Conservation (phyloP, 2,329 filamentous ascomycete genomes). For the Fusarium sp. region DNA sequence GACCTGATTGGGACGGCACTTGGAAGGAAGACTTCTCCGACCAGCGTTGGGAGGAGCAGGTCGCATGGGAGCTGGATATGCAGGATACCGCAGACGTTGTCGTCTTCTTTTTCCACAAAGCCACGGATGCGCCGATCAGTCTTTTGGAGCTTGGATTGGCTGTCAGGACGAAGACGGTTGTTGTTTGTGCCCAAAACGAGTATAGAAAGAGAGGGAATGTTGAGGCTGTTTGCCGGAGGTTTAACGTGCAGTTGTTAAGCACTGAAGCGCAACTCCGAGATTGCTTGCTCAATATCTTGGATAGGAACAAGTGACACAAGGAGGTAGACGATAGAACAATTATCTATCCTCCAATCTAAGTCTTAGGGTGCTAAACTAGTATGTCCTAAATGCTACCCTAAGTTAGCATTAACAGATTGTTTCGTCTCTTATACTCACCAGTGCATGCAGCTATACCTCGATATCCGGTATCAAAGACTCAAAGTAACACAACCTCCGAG, state of each 20-base stretch:
- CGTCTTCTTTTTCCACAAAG: constrained; percentile 66
- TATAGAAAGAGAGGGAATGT: constrained; percentile 73
- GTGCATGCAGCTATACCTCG: too few species aligned
- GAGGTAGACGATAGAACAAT: too few species aligned
- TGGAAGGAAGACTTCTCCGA: constrained; percentile 64
- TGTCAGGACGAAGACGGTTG: constrained; percentile 59
- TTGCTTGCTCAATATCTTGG: constrained; percentile 45
- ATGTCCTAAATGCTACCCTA: too few species aligned
- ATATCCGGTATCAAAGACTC: too few species aligned
- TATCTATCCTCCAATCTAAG: too few species aligned
- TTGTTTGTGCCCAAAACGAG: constrained; percentile 64
- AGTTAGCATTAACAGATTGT: too few species aligned
- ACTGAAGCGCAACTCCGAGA: constrained; percentile 56
- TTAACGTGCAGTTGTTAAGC: constrained; percentile 58
- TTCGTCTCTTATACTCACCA: too few species aligned
- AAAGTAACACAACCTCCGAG: too few species aligned
- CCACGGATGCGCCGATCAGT: constrained; percentile 66
- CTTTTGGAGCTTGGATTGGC: constrained; percentile 71
- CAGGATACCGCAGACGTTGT: constrained; percentile 65
- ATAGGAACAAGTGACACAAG: background rate
- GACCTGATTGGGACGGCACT: constrained; percentile 65
- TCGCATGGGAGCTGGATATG: constrained; percentile 71
- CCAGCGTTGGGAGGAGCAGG: constrained; percentile 63
- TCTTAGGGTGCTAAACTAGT: too few species aligned
- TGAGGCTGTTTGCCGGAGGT: constrained; percentile 64